Evolutionary conservation across 2,329 filamentous ascomycete species (phyloP).

Genomic region (Aspergillus novoparasiticus): DNA sequence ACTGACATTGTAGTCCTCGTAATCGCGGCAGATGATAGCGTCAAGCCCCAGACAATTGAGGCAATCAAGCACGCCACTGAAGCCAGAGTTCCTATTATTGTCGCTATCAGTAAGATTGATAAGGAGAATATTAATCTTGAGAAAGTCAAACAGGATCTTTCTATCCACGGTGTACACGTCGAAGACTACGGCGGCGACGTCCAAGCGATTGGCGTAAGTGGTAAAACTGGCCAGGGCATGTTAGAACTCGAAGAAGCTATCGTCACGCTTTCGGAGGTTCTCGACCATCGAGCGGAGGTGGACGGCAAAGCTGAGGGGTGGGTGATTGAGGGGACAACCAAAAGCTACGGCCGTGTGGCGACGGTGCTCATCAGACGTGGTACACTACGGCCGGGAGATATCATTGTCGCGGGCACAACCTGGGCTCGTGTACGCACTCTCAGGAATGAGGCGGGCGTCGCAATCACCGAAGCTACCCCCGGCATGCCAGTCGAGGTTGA

Average conservation of each 20-base stretch:
- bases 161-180: slow-evolving; percentile 80
- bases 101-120: slow-evolving; percentile 97
- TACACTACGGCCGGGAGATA: slow-evolving; percentile 77
- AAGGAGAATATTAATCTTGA: slow-evolving; percentile 80
- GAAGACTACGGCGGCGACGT: slow-evolving; percentile 95
- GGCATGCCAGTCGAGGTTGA: slow-evolving; percentile 90
- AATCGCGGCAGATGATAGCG: slow-evolving; percentile 93
- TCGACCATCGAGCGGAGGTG: slow-evolving; percentile 81
- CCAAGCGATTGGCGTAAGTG: slow-evolving; percentile 87
- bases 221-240: slow-evolving; percentile 93
- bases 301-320: slow-evolving; percentile 85
- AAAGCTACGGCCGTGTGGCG: slow-evolving; percentile 79
- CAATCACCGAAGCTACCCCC: slow-evolving; percentile 73
- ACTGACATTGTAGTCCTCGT: slow-evolving; percentile 97
- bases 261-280: slow-evolving; percentile 79
- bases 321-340: slow-evolving; percentile 89
- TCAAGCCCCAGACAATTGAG: slow-evolving; percentile 95
- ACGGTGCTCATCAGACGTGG: slow-evolving; percentile 88
- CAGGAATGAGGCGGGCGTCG: slow-evolving; percentile 78
- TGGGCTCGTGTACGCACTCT: slow-evolving; percentile 86
- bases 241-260: slow-evolving; percentile 88
- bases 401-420: slow-evolving; percentile 83
- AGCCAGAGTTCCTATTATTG: slow-evolving; percentile 90
- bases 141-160: slow-evolving; percentile 83
- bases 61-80: slow-evolving; percentile 89